A percentile compares a stretch with the other conserved stretches of the same genome.
Evolutionary conservation across 371 early-diverging fungal genomes (phyloP).

Genomic region (Lichtheimia corymbifera): DNA sequence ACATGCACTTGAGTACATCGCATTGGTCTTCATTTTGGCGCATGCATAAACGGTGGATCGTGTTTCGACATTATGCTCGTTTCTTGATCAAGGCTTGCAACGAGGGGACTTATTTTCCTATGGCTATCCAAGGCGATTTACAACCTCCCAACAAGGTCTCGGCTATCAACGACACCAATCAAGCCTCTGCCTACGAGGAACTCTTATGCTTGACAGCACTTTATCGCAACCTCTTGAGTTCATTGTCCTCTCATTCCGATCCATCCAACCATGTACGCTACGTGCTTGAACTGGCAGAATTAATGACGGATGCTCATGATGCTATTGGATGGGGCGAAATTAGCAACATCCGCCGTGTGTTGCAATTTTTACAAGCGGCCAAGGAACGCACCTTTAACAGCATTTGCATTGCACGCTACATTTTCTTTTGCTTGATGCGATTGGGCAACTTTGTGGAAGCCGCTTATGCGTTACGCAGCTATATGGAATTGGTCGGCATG

Average conservation of each 20-base stretch:
- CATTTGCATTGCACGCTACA: constrained; percentile 61
- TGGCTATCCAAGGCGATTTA: neutral
- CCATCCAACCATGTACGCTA: neutral
- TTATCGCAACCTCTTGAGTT: constrained; percentile 14
- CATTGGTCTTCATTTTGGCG: constrained; percentile 51
- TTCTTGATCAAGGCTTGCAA: constrained; percentile 24
- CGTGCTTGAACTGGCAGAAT: constrained; percentile 20
- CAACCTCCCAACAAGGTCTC: neutral
- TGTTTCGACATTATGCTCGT: constrained; percentile 48
- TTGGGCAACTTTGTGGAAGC: constrained; percentile 77
- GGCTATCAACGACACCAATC: neutral
- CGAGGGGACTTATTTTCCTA: constrained; percentile 33
- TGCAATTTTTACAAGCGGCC: constrained; percentile 55
- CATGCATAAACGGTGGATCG: constrained; percentile 47
- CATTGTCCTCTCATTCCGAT: neutral
- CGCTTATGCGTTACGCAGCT: constrained; percentile 59
- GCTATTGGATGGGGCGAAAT: constrained; percentile 41
- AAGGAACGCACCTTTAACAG: constrained; percentile 71
- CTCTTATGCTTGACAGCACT: constrained; percentile 7
- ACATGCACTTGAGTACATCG: constrained; percentile 22
- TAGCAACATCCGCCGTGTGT: constrained; percentile 26
- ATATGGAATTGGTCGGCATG: constrained; percentile 54
- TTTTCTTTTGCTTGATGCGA: constrained; percentile 56
- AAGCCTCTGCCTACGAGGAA: constrained; percentile 18
- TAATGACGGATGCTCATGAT: constrained; percentile 32